These are phyloP conservation scores for Fusarium dlaminii DNA, from an alignment of 2,329 filamentous ascomycete genomes.

Conservation along the genomic window DNA sequence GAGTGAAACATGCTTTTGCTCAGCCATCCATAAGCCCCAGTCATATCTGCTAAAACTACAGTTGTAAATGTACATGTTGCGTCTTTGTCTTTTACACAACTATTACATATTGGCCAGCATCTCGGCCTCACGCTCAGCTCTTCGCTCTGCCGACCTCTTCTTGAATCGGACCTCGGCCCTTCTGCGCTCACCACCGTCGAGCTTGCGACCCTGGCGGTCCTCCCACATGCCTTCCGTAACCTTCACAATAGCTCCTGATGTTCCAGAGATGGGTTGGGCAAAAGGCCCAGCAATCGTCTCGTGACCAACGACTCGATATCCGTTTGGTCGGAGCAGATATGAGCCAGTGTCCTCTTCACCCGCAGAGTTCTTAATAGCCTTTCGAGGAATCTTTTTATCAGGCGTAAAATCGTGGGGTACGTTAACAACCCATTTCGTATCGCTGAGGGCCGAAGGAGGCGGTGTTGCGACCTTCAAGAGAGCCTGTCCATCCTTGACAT, in stretches of 20 bases:
- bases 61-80: slow-evolving; percentile 42
- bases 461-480: slow-evolving; percentile 60
- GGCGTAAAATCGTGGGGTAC: slow-evolving; percentile 57
- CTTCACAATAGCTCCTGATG: slow-evolving; percentile 71
- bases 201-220: slow-evolving; percentile 84
- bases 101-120: slow-evolving; percentile 46
- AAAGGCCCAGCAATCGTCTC: slow-evolving; percentile 79
- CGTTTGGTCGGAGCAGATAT: slow-evolving; percentile 45
- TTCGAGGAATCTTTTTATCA: slow-evolving; percentile 41
- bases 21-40: slow-evolving; percentile 21
- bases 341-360: not conserved
- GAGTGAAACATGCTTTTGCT: slow-evolving; percentile 26
- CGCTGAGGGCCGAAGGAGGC: slow-evolving; percentile 50
- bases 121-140: slow-evolving; percentile 67
- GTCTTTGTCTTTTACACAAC: slow-evolving; percentile 22
- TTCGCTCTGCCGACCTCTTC: slow-evolving; percentile 81
- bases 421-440: slow-evolving; percentile 64
- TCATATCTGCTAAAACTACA: slow-evolving; percentile 44
- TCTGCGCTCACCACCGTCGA: slow-evolving; percentile 95
- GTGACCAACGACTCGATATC: slow-evolving; percentile 73
- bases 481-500: slow-evolving; percentile 69
- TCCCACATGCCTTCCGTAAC: slow-evolving; percentile 94
- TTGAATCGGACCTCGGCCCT: slow-evolving; percentile 87
- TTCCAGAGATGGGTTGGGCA: slow-evolving; percentile 73
- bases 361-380: not conserved